Conservation (phyloP, 2,329 filamentous ascomycete genomes). For the Penicillium brasilianum region DNA sequence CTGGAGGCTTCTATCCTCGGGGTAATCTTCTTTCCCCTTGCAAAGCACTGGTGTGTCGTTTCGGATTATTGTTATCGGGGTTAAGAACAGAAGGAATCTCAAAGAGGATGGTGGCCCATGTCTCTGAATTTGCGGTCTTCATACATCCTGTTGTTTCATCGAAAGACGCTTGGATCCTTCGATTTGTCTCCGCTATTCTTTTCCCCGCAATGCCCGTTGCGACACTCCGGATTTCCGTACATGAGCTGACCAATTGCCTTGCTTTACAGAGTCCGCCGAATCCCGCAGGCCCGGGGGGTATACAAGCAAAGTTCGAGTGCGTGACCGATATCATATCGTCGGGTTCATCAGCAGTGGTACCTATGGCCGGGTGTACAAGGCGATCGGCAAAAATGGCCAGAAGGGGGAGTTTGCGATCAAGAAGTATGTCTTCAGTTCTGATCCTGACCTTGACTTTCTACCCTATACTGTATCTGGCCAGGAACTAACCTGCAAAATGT, state of each 20-base stretch:
- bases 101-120: constrained; percentile 13
- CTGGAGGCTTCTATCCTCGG: constrained; percentile 47
- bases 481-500: constrained; percentile 40
- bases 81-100: background rate
- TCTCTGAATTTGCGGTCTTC: constrained; percentile 20
- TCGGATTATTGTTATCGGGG: background rate
- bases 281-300: constrained; percentile 55
- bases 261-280: constrained; percentile 42
- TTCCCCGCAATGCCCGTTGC: constrained; percentile 17
- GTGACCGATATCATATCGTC: constrained; percentile 92
- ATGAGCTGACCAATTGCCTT: constrained; percentile 32
- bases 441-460: background rate
- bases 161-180: constrained; percentile 25
- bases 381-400: constrained; percentile 73
- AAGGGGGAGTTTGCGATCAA: constrained; percentile 95
- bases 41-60: constrained; percentile 2
- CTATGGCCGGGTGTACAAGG: constrained; percentile 98
- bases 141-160: constrained; percentile 13
- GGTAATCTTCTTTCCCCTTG: constrained; percentile 40
- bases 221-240: constrained; percentile 8
- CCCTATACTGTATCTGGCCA: constrained; percentile 4
- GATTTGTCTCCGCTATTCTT: constrained; percentile 23
- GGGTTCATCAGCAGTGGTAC: constrained; percentile 98
- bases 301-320: constrained; percentile 79
- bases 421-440: constrained; percentile 64